These are phyloP conservation scores for Neoarthrinium moseri DNA, from an alignment of 2,329 filamentous ascomycete species.

Conservation along the genomic window DNA sequence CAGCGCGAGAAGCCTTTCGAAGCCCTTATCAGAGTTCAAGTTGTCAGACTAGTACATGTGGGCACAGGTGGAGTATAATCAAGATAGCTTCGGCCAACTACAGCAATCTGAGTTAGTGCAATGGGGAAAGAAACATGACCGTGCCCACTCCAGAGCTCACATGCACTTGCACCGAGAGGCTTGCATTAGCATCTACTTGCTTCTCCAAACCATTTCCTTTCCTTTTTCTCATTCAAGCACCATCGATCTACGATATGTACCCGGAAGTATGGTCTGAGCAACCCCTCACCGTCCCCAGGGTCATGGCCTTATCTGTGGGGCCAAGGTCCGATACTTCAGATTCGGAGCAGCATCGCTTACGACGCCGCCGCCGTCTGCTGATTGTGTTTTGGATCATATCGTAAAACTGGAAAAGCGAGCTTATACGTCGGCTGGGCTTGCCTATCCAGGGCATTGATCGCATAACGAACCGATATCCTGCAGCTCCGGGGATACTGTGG, in stretches of 20 bases:
- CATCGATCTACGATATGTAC: background rate
- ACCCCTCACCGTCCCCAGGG: background rate
- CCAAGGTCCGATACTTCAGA: background rate
- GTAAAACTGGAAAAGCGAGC: too few species aligned
- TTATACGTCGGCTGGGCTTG: too few species aligned
- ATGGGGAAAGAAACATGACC: too few species aligned
- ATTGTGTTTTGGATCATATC: too few species aligned
- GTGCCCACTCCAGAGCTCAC: too few species aligned
- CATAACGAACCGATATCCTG: background rate
- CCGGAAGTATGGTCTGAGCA: background rate
- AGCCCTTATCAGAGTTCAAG: slow-evolving; percentile 4
- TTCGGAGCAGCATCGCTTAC: slow-evolving; percentile 1
- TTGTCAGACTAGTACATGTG: background rate
- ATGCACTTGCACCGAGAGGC: too few species aligned
- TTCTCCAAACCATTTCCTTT: background rate
- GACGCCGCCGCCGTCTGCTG: background rate
- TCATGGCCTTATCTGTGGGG: background rate
- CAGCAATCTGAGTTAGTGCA: slow-evolving; percentile 1
- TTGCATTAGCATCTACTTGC: background rate
- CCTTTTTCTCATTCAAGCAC: background rate
- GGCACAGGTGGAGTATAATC: slow-evolving; percentile 1
- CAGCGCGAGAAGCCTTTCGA: background rate
- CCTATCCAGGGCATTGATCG: too few species aligned
- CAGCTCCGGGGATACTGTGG: background rate
- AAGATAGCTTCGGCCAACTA: background rate